phyloP scores from a whole-genome alignment of 2,329 filamentous ascomycete genomes.

The Paecilomyces sp. region DNA sequence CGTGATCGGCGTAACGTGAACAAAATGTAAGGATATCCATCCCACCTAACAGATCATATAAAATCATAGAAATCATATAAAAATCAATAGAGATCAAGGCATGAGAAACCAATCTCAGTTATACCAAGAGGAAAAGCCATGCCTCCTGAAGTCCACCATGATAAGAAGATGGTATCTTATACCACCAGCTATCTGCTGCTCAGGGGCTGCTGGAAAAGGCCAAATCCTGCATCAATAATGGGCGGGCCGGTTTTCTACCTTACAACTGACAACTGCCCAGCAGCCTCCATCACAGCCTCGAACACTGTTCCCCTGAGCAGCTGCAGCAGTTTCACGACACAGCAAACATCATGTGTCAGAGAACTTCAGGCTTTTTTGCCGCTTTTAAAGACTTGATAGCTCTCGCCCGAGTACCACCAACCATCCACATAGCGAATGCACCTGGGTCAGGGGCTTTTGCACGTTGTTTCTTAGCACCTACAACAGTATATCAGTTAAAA shows the following conservation, averaged over 20 bases:
- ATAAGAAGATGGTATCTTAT: slow-evolving; percentile 7
- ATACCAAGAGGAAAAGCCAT: slow-evolving; percentile 38
- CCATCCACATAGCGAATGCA: slow-evolving; percentile 39
- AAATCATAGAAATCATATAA: background rate
- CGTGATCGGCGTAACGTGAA: background rate
- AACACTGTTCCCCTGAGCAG: background rate
- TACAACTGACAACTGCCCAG: background rate
- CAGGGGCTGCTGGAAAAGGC: background rate
- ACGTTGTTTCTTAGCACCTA: slow-evolving; percentile 26
- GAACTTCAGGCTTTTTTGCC: slow-evolving; percentile 39
- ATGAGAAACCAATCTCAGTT: slow-evolving; percentile 36
- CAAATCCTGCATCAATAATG: background rate
- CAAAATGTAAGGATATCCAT: background rate
- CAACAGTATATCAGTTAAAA: background rate
- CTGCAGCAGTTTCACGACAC: slow-evolving; percentile 18
- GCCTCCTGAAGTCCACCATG: slow-evolving; percentile 30
- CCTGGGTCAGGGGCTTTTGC: slow-evolving; percentile 20
- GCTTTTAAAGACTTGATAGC: slow-evolving; percentile 36
- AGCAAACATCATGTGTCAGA: slow-evolving; percentile 21
- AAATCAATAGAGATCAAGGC: slow-evolving; percentile 12
- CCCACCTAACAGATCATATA: background rate
- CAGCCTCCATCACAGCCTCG: background rate
- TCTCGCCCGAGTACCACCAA: slow-evolving; percentile 25
- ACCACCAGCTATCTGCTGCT: slow-evolving; percentile 4
- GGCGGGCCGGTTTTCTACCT: background rate